Base-by-base conservation (phyloP, 345 rosid genomes). In the Pistacia atlantica region DNA sequence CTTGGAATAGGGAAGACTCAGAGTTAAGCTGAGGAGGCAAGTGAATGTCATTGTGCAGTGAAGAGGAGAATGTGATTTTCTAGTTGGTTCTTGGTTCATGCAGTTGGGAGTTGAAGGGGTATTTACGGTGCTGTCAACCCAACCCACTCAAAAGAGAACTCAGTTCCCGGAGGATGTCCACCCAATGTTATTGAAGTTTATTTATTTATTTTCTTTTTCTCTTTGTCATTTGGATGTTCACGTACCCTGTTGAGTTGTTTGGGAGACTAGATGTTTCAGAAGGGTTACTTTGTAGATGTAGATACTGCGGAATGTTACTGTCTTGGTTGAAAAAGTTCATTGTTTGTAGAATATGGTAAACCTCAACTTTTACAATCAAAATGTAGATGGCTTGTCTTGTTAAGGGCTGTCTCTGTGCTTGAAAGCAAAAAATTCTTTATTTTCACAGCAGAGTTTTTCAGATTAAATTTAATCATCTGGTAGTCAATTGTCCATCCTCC, bases 1-100 rank as follows among this genome's bases (percentile, higher is more conserved):
- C 97, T 96, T 56, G 99, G 97, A 72, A 88, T 80, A 20, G 84
- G 88, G 58, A 96, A 96, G 86, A 90, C 88, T 71, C 89, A 84
- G 83, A 81, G 77, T 80, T 95, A 79, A 80, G 31, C 17, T 54
- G 20, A 62, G 68, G 17, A 70, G 38, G 38, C 52, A 20, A 52
- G 38, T 48, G 1, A 33, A 69, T 69, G 58, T 11, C 80, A 33
- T 73, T 46, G 61, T 37, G 76, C 42, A 68, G 65, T 73, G 76
- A 73, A 69, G 45, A 20, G 38, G 65, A 59, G 70, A 52, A 65
- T 49, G 49, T 31, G 18, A 37, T 55, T 37, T 12, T 14, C 56
- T 25, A 35, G 20, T 57, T n/a, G 55, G 65, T 79, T 77, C 54
- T 60, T n/a, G 62, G 73, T 59, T 74, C 81, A 37, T 61, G 31